Evolutionary conservation across 1,284 basidiomycete species (phyloP).

Genomic region (Ustilago bromivora): DNA sequence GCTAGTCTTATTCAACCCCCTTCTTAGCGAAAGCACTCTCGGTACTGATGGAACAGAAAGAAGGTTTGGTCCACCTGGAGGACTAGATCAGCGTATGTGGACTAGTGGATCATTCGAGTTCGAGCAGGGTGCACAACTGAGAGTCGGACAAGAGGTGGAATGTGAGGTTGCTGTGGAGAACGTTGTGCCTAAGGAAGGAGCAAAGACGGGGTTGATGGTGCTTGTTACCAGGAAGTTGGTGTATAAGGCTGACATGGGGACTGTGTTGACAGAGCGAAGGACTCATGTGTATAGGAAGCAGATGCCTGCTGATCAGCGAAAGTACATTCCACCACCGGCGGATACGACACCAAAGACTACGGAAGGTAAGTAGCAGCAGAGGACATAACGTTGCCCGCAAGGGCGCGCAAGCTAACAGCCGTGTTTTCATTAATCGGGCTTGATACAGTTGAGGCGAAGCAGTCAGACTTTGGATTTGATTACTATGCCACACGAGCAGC

Average conservation of each 20-base stretch:
- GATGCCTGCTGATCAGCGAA: conserved; percentile 27
- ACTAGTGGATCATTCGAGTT: conserved; percentile 49
- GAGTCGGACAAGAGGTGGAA: conserved; percentile 25
- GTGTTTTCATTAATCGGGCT: background rate
- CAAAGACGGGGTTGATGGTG: conserved; percentile 47
- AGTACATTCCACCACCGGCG: conserved; percentile 15
- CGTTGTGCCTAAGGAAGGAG: conserved; percentile 34
- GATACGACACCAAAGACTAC: conserved; percentile 10
- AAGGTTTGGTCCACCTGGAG: conserved; percentile 44
- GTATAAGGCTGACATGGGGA: conserved; percentile 16
- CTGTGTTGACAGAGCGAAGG: conserved; percentile 37
- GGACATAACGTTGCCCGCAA: too few relatives aligned
- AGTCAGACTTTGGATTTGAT: conserved; percentile 47
- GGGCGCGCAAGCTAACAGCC: background rate
- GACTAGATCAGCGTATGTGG: conserved; percentile 51
- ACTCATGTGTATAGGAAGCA: conserved; percentile 42
- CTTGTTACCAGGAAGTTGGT: conserved; percentile 39
- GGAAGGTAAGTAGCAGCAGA: conserved; percentile 20
- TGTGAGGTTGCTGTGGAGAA: conserved; percentile 36
- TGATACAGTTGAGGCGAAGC: conserved; percentile 32
- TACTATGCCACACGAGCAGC: conserved; percentile 46
- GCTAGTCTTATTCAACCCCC: conserved; percentile 45
- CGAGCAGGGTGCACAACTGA: conserved; percentile 21
- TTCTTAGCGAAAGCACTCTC: conserved; percentile 33
- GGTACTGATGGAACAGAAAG: conserved; percentile 36